Evolutionary conservation across 108 stramenopile genomes (phyloP).

Genomic region (Stephanodiscus triporus): DNA sequence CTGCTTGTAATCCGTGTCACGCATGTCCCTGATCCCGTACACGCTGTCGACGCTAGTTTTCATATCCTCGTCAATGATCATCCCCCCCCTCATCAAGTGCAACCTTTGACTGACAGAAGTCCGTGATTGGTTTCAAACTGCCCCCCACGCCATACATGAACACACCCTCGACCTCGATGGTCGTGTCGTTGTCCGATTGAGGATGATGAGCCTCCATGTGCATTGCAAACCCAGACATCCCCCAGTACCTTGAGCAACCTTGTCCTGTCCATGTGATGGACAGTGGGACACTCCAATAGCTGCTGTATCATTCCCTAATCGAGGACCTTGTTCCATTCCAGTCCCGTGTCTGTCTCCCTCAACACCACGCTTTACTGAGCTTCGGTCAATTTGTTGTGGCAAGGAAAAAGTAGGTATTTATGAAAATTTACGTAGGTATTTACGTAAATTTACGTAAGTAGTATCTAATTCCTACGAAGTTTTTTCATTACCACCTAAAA

Average conservation of each 20-base stretch:
- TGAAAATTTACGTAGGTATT: too few relatives aligned
- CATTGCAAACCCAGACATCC: conserved; percentile 51
- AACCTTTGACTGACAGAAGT: conserved; percentile 52
- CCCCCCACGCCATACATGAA: conserved; percentile 66
- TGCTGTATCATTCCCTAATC: conserved; percentile 36
- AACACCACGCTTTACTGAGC: too few relatives aligned
- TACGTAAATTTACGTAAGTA: too few relatives aligned
- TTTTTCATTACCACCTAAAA: too few relatives aligned
- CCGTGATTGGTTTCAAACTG: conserved; percentile 68
- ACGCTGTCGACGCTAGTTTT: conserved; percentile 34
- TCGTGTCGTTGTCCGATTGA: conserved; percentile 15
- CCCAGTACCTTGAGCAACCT: conserved; percentile 52
- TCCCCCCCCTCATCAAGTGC: conserved; percentile 58
- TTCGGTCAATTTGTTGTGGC: too few relatives aligned
- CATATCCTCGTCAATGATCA: conserved; percentile 60
- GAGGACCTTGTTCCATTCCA: conserved; percentile 36
- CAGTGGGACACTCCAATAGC: conserved; percentile 39
- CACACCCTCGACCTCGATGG: conserved; percentile 56
- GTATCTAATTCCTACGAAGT: too few relatives aligned
- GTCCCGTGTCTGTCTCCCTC: conserved; percentile 3
- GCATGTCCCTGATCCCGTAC: conserved; percentile 60
- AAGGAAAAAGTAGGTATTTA: too few relatives aligned
- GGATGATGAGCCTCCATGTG: conserved; percentile 40
- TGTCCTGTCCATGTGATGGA: conserved; percentile 50
- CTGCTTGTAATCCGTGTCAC: conserved; percentile 69